Percentiles rank a stretch among this genome's conserved stretches.
Conservation (phyloP, 495 filamentous ascomycete genomes). For the Hypomontagnella submonticulosa region DNA sequence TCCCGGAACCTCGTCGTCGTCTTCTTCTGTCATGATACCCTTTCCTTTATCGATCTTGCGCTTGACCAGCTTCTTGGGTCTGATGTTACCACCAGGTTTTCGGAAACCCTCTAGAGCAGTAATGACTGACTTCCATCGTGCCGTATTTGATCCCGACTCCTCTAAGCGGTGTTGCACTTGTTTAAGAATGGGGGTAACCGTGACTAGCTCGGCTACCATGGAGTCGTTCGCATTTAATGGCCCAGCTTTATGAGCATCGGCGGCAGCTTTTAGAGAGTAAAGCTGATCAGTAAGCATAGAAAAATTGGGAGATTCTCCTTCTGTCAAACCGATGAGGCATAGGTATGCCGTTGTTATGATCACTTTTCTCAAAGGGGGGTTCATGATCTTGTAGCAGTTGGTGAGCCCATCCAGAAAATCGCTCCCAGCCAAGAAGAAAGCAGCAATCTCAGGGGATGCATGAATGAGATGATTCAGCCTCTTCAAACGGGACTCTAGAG, state of each 20-base stretch:
- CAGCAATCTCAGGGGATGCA: conserved; percentile 61
- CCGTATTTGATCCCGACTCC: conserved; percentile 48
- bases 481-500: conserved; percentile 58
- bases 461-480: conserved; percentile 63
- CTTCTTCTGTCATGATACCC: conserved; percentile 58
- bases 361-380: conserved; percentile 66
- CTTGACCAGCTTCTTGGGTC: conserved; percentile 62
- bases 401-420: conserved; percentile 84
- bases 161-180: conserved; percentile 60
- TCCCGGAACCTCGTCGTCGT: conserved; percentile 56
- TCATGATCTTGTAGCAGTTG: conserved; percentile 70
- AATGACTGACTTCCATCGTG: conserved; percentile 68
- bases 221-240: conserved; percentile 63
- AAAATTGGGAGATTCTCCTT: conserved; percentile 71
- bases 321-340: conserved; percentile 73
- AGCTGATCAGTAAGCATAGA: conserved; percentile 82
- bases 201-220: conserved; percentile 71
- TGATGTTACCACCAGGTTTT: conserved; percentile 61
- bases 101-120: conserved; percentile 64
- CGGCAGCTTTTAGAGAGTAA: conserved; percentile 78
- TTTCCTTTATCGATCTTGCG: conserved; percentile 76
- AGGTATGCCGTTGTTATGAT: conserved; percentile 78
- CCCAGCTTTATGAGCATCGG: conserved; percentile 65
- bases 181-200: conserved; percentile 66
- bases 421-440: conserved; percentile 81